Percentiles rank a stretch among this genome's conserved stretches.
Evolutionary conservation across 179 eudicot species (phyloP).

Genomic region (Actinidia arguta): DNA sequence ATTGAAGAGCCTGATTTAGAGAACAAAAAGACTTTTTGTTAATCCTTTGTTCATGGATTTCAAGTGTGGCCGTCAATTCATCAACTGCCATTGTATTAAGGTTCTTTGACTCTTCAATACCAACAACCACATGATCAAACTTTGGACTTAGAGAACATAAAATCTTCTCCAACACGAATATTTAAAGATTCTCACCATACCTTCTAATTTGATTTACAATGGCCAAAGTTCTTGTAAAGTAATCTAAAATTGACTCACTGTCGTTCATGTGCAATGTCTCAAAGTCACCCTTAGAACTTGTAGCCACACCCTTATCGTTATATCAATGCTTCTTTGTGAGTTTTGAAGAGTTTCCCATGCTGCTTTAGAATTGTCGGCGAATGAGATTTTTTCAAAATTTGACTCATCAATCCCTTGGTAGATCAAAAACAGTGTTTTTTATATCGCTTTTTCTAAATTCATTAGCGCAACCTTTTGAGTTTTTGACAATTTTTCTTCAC

Average conservation of each 20-base stretch:
- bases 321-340: background rate
- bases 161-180: background rate
- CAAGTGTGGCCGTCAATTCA: background rate
- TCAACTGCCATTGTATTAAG: background rate
- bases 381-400: background rate
- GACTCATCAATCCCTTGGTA: background rate
- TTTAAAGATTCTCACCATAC: background rate
- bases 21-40: no score
- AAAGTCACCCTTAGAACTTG: conserved; percentile 13
- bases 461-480: background rate
- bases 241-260: background rate
- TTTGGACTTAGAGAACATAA: background rate
- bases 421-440: background rate
- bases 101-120: background rate
- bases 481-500: background rate
- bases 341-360: background rate
- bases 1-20: no score
- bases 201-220: conserved; percentile 11
- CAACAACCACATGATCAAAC: background rate
- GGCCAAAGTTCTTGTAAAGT: background rate
- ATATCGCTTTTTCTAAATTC: background rate
- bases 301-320: background rate
- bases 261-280: background rate
- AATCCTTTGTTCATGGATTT: background rate
- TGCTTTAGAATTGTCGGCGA: background rate